A percentile compares a stretch with the other conserved stretches of the same genome.
phyloP scores from a whole-genome alignment of 2,329 filamentous ascomycete genomes.

The Botrytis deweyae region DNA sequence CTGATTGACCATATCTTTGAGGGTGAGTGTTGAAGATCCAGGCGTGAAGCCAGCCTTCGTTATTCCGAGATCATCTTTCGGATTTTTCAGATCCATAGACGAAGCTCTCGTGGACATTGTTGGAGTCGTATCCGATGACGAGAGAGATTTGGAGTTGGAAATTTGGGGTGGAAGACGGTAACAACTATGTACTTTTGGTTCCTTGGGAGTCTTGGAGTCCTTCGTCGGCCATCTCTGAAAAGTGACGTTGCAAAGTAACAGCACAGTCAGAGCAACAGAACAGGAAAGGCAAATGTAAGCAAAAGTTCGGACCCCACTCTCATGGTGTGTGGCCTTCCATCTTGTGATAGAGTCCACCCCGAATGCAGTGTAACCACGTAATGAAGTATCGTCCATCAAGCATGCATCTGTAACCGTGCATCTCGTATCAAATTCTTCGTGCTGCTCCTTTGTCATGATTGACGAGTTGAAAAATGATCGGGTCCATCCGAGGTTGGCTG shows the following conservation, averaged over 20 bases:
- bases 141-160: neutral
- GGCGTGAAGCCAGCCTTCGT: neutral
- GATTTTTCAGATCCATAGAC: neutral
- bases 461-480: conserved; percentile 52
- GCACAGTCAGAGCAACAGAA: conserved; percentile 4
- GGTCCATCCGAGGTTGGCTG: conserved; percentile 47
- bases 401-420: conserved; percentile 41
- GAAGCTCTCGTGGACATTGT: conserved; percentile 4
- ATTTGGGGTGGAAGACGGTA: conserved; percentile 12
- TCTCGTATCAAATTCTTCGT: conserved; percentile 34
- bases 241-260: conserved; percentile 10
- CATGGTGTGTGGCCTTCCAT: conserved; percentile 23
- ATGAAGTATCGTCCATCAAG: conserved; percentile 29
- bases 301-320: conserved; percentile 17
- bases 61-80: neutral
- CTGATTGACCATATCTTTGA: neutral
- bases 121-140: neutral
- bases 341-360: conserved; percentile 18
- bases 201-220: conserved; percentile 5
- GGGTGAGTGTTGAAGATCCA: neutral
- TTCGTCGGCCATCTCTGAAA: conserved; percentile 14
- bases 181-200: conserved; percentile 2
- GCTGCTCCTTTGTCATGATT: conserved; percentile 39
- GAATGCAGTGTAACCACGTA: conserved; percentile 25
- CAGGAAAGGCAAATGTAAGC: conserved; percentile 20